These are phyloP conservation scores for Penicillium occitanis DNA, from an alignment of 2,329 filamentous ascomycete genomes.

Conservation along the genomic window DNA sequence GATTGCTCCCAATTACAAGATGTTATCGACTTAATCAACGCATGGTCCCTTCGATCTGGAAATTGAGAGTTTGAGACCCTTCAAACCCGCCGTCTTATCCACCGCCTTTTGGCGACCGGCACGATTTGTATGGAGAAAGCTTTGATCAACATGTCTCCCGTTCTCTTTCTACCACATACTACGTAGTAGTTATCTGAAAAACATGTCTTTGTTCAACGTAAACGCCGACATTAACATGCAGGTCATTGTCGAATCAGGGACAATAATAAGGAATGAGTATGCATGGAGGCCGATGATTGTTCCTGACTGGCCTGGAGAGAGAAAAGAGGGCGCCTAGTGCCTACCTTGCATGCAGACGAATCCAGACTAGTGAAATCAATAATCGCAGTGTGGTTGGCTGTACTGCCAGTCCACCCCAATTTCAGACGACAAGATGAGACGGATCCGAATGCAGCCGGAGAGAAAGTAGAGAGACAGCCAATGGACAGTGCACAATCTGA, in stretches of 20 bases:
- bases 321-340: constrained; percentile 2
- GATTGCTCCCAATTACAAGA: background rate
- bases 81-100: background rate
- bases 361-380: background rate
- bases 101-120: constrained; percentile 1
- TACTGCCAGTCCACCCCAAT: background rate
- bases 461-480: constrained; percentile 7
- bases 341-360: background rate
- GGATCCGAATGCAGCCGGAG: background rate
- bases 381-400: background rate
- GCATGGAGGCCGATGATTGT: background rate
- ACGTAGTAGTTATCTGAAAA: background rate
- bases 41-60: background rate
- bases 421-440: background rate
- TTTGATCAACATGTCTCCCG: background rate
- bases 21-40: background rate
- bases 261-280: background rate
- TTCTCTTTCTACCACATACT: background rate
- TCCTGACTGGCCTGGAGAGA: constrained; percentile 10
- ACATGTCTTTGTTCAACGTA: constrained; percentile 1
- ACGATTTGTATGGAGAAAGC: background rate
- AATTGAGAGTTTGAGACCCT: background rate
- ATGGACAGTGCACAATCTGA: background rate
- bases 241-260: constrained; percentile 7
- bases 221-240: constrained; percentile 3